phyloP scores from a whole-genome alignment of 75 land plant genomes.

The Selaginella tamariscina region DNA sequence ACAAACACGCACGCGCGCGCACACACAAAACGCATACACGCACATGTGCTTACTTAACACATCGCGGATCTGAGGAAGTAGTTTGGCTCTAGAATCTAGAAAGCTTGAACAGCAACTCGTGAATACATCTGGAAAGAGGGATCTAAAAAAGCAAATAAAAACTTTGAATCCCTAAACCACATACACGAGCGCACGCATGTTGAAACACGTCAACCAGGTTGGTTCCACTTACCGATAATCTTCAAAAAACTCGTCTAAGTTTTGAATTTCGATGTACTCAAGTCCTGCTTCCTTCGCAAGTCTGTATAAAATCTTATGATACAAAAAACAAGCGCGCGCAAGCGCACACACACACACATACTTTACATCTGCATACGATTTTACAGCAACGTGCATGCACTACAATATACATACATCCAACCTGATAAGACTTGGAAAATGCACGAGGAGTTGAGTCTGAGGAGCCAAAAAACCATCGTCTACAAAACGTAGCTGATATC shows the following conservation, averaged over 20 bases:
- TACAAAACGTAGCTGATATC: slow-evolving; percentile 73
- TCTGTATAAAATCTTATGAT: slow-evolving; percentile 32
- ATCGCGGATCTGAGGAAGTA: slow-evolving; percentile 48
- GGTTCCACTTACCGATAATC: slow-evolving; percentile 78
- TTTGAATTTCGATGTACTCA: slow-evolving; percentile 88
- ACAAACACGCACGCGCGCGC: too few species aligned
- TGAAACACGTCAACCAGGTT: too few species aligned
- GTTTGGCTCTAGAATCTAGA: slow-evolving; percentile 58
- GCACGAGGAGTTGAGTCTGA: slow-evolving; percentile 77
- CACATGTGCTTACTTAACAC: slow-evolving; percentile 50
- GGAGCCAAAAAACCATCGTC: slow-evolving; percentile 40
- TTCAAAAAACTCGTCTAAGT: slow-evolving; percentile 88
- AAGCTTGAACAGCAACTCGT: slow-evolving; percentile 32
- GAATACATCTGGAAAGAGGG: slow-evolving; percentile 47
- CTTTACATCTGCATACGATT: background rate
- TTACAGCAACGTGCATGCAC: background rate
- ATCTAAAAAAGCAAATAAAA: slow-evolving; percentile 19
- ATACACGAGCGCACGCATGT: background rate
- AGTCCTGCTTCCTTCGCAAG: slow-evolving; percentile 87
- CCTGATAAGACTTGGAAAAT: slow-evolving; percentile 97
- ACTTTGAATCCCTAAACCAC: background rate
- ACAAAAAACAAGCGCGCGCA: background rate
- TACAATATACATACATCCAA: slow-evolving; percentile 8
- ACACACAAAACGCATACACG: too few species aligned
- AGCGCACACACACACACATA: too few species aligned